phyloP scores from a whole-genome alignment of 1,139 yeast species.

The Diutina mesorugosa region DNA sequence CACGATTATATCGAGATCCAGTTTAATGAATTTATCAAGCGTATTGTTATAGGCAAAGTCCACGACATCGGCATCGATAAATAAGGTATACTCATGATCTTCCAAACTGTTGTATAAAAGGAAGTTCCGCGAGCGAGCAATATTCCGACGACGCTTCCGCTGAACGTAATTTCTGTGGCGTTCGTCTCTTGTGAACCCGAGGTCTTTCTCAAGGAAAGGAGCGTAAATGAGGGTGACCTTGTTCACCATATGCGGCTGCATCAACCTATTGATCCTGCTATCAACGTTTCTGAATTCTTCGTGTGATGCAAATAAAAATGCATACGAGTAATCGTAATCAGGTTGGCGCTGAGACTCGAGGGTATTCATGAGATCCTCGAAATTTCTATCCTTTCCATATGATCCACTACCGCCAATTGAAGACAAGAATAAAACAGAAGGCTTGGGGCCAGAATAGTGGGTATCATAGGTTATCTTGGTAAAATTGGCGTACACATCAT shows the following conservation, averaged over 20 bases:
- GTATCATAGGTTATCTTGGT: neutral
- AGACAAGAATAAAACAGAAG: neutral
- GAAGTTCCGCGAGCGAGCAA: neutral
- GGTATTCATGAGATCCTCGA: neutral
- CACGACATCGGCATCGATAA: constrained; percentile 31
- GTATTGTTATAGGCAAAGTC: constrained; percentile 15
- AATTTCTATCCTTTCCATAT: neutral
- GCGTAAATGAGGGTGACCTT: constrained; percentile 1
- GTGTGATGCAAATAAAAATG: neutral
- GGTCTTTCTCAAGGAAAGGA: neutral
- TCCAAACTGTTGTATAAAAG: neutral
- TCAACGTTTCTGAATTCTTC: neutral
- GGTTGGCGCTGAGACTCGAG: neutral
- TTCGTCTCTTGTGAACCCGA: neutral
- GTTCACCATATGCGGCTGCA: neutral
- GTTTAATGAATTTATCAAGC: constrained; percentile 17
- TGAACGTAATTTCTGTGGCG: neutral
- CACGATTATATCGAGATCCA: constrained; percentile 27
- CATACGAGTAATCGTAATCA: neutral
- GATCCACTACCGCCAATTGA: neutral
- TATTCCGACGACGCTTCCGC: neutral
- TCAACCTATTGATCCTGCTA: neutral
- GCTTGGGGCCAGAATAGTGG: neutral
- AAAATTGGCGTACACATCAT: neutral
- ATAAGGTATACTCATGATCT: constrained; percentile 18